phyloP scores from a whole-genome alignment of 179 eudicot genomes.

The Silene noctiflora region DNA sequence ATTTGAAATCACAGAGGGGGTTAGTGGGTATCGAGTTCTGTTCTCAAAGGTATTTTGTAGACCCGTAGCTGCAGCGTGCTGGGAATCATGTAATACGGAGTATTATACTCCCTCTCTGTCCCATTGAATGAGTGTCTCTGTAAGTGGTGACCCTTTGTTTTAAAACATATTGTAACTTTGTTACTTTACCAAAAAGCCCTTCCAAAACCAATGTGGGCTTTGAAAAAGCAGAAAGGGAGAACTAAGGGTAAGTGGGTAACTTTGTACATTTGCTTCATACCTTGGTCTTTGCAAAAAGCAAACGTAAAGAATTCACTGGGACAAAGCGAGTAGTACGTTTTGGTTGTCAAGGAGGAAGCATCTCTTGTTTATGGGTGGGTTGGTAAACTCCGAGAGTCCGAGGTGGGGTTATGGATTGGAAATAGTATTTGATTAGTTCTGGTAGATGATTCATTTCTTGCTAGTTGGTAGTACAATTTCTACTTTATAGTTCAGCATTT shows the following conservation, averaged over 20 bases:
- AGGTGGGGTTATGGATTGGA: neutral
- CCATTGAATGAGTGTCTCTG: no score
- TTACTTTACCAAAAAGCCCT: no score
- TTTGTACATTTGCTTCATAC: no score
- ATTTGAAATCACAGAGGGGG: no score
- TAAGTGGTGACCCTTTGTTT: no score
- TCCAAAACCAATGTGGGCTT: no score
- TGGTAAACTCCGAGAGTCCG: neutral
- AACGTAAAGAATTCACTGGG: neutral
- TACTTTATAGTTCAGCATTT: neutral
- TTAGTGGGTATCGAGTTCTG: neutral
- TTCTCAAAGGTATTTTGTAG: neutral
- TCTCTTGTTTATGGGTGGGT: neutral
- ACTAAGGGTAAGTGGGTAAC: no score
- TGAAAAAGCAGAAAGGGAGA: no score
- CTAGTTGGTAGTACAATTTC: neutral
- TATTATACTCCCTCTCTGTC: no score
- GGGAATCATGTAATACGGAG: no score
- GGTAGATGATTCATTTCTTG: neutral
- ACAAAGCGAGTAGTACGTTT: neutral
- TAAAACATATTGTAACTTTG: no score
- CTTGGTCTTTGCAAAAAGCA: no score
- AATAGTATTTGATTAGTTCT: neutral
- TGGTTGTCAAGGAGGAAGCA: neutral
- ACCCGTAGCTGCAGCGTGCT: neutral